phyloP scores from a whole-genome alignment of 805 yeast species.

The Sugiyamaella chiloensis region DNA sequence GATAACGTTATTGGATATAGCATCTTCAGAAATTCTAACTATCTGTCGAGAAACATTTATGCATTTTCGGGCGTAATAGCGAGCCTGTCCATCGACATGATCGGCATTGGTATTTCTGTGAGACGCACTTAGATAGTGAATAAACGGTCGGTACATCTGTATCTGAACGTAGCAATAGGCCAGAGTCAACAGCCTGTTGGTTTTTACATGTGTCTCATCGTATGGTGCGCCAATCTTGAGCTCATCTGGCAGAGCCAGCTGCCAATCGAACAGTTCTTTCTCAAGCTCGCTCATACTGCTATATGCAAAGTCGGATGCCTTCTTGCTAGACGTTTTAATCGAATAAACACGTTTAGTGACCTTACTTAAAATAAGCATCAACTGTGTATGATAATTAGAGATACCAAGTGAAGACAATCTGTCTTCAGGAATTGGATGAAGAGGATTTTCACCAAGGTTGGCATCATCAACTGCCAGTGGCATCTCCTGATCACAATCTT shows the following conservation, averaged over 20 bases:
- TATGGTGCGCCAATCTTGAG: constrained; percentile 70
- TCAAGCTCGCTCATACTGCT: constrained; percentile 59
- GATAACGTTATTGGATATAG: constrained; percentile 67
- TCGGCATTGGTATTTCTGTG: constrained; percentile 17
- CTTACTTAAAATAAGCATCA: constrained; percentile 66
- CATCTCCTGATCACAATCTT: constrained; percentile 81
- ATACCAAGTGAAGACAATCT: constrained; percentile 68
- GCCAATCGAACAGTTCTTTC: constrained; percentile 67
- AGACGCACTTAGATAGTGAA: constrained; percentile 72
- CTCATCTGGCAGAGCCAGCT: constrained; percentile 63
- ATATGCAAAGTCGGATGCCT: constrained; percentile 19
- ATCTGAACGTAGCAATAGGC: constrained; percentile 61
- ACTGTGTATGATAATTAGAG: constrained; percentile 79
- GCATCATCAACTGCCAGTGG: constrained; percentile 86
- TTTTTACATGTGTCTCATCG: constrained; percentile 60
- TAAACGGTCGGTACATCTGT: constrained; percentile 83
- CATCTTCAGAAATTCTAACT: constrained; percentile 73
- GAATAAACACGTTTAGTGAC: constrained; percentile 76
- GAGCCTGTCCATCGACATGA: constrained; percentile 52
- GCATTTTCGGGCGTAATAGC: constrained; percentile 76
- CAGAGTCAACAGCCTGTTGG: constrained; percentile 57
- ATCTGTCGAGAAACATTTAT: constrained; percentile 80
- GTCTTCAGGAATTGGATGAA: constrained; percentile 45
- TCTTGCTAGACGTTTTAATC: constrained; percentile 31
- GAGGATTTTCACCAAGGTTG: constrained; percentile 63